Base-by-base conservation (phyloP, 225 moss, liverwort and hornwort genomes). In the Rhytidiadelphus loreus region DNA sequence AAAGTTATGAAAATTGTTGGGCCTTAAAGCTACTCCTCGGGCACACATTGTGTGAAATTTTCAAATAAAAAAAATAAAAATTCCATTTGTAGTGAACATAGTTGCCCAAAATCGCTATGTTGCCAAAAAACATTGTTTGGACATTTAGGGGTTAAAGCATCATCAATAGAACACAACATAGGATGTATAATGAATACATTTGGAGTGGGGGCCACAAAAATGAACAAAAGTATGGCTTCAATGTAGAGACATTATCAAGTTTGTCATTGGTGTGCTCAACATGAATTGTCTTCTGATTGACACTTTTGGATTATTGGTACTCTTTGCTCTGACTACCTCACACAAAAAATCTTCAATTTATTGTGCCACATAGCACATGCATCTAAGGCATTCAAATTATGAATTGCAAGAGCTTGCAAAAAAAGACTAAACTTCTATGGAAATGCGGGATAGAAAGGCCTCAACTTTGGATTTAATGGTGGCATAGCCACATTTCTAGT, bases 261-360 rank as follows among this genome's bases (percentile, higher is more conserved):
- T 29, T 44, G 16, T 44, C 17, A 25, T 11, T 46, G 2, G 10
- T 17, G 17, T 29, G 2, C 0, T 0, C 30, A 46, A 73, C 1
- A 73, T 17, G 2, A 73, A 29, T 0, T 0, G 0, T 29, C 73
- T 73, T 1, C 0, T 0, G 0, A 11, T 73, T 72, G 11, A 7
- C 5, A 73, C 30, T 46, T 46, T 43, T 9, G 3, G 16, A 17
- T 72, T 6, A 29, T 44, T 0, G 16, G 6, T 48, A 48, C 6
- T 43, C 6, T 26, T 2, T 0, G 0, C 3, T 71, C 26, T n/a
- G n/a, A n/a, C n/a, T 11, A 73, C 10, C 17, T 44, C 0, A 0
- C 18, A 73, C 1, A 48, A 0, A 4, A 30, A 30, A 18, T 2
- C 30, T 73, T 73, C 17, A 73, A 46, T 44, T 46, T 73, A 11